Percentiles rank a stretch among this genome's conserved stretches.
phyloP scores from a whole-genome alignment of 352 stramenopile species.

The Globisporangium paddicum region DNA sequence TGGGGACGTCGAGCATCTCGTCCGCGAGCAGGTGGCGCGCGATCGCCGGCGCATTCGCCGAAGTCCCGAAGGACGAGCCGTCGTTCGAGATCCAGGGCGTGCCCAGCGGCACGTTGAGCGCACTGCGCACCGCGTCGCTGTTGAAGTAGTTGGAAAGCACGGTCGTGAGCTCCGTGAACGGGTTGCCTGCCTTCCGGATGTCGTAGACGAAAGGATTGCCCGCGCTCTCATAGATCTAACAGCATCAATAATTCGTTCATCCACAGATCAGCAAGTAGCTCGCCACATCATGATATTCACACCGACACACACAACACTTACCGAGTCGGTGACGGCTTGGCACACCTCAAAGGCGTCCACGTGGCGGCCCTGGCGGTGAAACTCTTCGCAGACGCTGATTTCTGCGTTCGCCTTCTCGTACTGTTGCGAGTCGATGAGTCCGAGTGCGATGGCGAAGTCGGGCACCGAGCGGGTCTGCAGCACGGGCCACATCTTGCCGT shows the following conservation, averaged over 20 bases:
- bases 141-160: conserved; percentile 81
- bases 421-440: conserved; percentile 79
- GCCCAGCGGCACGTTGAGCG: conserved; percentile 76
- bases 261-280: neutral
- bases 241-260: neutral
- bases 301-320: neutral
- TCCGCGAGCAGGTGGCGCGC: conserved; percentile 69
- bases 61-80: conserved; percentile 51
- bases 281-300: neutral
- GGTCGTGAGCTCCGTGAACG: conserved; percentile 47
- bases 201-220: conserved; percentile 87
- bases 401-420: conserved; percentile 69
- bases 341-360: conserved; percentile 73
- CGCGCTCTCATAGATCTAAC: conserved; percentile 62
- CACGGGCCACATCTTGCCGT: conserved; percentile 84
- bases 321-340: conserved; percentile 53
- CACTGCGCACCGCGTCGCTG: conserved; percentile 66
- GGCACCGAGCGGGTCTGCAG: conserved; percentile 75
- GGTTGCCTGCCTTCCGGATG: conserved; percentile 58
- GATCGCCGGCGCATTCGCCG: conserved; percentile 41
- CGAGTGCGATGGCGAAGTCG: conserved; percentile 76
- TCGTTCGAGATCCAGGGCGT: conserved; percentile 68
- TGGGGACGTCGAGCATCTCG: conserved; percentile 76
- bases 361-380: conserved; percentile 65
- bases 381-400: conserved; percentile 72